phyloP scores from a whole-genome alignment of 345 rosid species.

The Boechera divaricarpa region DNA sequence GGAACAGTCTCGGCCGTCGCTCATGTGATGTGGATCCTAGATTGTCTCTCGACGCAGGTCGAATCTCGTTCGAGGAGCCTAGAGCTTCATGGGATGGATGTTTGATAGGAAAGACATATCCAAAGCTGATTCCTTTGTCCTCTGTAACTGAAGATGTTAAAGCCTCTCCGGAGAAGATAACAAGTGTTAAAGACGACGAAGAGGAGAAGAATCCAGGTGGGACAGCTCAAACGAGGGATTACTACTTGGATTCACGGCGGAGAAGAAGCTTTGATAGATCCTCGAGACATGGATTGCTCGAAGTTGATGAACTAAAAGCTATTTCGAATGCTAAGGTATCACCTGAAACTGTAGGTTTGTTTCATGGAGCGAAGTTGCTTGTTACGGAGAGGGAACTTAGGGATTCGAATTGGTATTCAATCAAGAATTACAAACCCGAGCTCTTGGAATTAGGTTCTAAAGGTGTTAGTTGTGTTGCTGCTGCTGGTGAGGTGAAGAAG shows the following conservation, averaged over 20 bases:
- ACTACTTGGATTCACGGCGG: constrained; percentile 68
- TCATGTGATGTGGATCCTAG: constrained; percentile 80
- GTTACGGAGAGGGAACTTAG: constrained; percentile 61
- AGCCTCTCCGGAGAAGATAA: constrained; percentile 40
- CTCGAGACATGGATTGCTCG: constrained; percentile 56
- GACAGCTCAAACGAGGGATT: constrained; percentile 84
- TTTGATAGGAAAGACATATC: constrained; percentile 61
- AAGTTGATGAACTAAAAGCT: constrained; percentile 62
- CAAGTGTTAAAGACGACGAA: constrained; percentile 46
- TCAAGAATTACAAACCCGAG: constrained; percentile 49
- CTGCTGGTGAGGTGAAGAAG: constrained; percentile 58
- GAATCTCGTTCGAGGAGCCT: constrained; percentile 63
- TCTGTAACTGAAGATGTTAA: constrained; percentile 64
- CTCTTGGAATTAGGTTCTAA: constrained; percentile 53
- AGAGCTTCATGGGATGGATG: constrained; percentile 86
- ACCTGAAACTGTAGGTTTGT: constrained; percentile 64
- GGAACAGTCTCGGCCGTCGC: constrained; percentile 57
- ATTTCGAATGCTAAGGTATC: constrained; percentile 69
- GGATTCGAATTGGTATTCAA: constrained; percentile 66
- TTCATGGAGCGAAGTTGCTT: constrained; percentile 70
- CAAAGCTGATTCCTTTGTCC: constrained; percentile 55
- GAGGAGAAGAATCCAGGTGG: constrained; percentile 74
- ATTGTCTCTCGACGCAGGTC: constrained; percentile 59
- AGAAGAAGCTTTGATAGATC: constrained; percentile 82
- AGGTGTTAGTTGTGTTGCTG: constrained; percentile 55